Conservation (phyloP, 257 asterid genomes). For the Petrea volubilis region DNA sequence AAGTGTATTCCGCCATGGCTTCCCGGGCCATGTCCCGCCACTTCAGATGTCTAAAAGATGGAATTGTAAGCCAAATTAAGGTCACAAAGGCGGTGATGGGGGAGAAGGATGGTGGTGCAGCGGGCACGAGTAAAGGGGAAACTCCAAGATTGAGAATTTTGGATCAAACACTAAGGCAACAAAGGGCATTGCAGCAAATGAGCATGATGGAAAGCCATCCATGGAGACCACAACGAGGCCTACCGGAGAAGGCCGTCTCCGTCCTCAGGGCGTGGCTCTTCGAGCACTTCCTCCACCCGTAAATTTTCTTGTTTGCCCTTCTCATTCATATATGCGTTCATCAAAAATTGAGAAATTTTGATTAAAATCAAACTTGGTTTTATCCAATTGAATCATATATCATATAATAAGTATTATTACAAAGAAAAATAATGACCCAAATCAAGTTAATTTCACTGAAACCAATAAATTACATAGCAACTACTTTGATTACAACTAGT, state of each 20-base stretch:
- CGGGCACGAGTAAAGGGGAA: slow-evolving; percentile 66
- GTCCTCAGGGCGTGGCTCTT: slow-evolving; percentile 88
- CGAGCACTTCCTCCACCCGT: slow-evolving; percentile 98
- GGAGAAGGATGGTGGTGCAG: slow-evolving; percentile 53
- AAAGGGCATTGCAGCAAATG: slow-evolving; percentile 74
- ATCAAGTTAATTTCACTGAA: too few relatives aligned
- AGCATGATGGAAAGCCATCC: slow-evolving; percentile 81
- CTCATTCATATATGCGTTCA: too few relatives aligned
- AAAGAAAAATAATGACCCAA: too few relatives aligned
- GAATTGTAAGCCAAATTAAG: slow-evolving; percentile 61
- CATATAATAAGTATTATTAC: too few relatives aligned
- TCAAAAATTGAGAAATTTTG: too few relatives aligned
- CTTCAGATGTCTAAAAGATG: slow-evolving; percentile 74
- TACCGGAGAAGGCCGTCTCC: slow-evolving; percentile 86
- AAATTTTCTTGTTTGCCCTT: slow-evolving; percentile 19
- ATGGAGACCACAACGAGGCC: slow-evolving; percentile 89
- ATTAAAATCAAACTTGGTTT: too few relatives aligned
- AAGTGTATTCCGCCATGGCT: slow-evolving; percentile 65
- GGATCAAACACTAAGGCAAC: slow-evolving; percentile 83
- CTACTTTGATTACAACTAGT: too few relatives aligned
- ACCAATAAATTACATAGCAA: too few relatives aligned
- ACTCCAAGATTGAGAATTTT: slow-evolving; percentile 73
- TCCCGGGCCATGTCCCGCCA: slow-evolving; percentile 87
- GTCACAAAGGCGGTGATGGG: slow-evolving; percentile 65
- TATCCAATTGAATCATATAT: too few relatives aligned